Evolutionary conservation across 225 moss, liverwort and hornwort genomes (phyloP), one percentile per base, ranked within the genome.

Genomic region (Climacium dendroides): DNA sequence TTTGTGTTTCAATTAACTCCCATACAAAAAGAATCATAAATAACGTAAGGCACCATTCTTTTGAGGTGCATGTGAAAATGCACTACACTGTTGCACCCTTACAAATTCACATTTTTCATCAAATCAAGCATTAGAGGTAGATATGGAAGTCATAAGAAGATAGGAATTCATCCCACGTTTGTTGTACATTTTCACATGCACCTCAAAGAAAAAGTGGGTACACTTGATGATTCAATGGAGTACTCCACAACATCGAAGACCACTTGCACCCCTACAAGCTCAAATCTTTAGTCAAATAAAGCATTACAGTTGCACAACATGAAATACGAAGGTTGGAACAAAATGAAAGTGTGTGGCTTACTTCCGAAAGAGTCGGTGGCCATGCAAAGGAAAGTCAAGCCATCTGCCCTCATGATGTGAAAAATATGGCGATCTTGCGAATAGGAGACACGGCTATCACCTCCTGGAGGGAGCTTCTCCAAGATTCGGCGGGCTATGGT

Each of bases 381-480:
- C 98, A 97, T 97, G 91, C 98, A 98, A 53, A 98, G 93, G 86
- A 92, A 98, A n/a, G 98, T 95, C 83, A 98, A 88, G 60, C 97
- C 98, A 48, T 97, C 98, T 37, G 91, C 92, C 84, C 94, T 97
- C 96, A 97, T 87, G 81, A 98, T 95, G 86, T 98, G 98, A 62
- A 98, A 98, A 82, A 98, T 96, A 81, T 98, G 98, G 37, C 98
- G 97, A 81, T 98, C 98, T 88, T 98, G 97, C n/a, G 98, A 97
- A 80, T 92, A 98, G 13, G 98, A 98, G n/a, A 95, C 94, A 60
- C 97, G 98, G 86, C 91, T 98, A 85, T 98, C 96, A 20, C 95
- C 93, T 83, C 93, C 92, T 26, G 94, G 71, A 43, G 97, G 95
- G 11, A 98, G 87, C 79, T 97, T 98, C 92, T 98, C 98, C 89